Evolutionary conservation across 2,329 filamentous ascomycete species (phyloP), one percentile per base, ranked within the genome.

Genomic region (Xylaria sp.): DNA sequence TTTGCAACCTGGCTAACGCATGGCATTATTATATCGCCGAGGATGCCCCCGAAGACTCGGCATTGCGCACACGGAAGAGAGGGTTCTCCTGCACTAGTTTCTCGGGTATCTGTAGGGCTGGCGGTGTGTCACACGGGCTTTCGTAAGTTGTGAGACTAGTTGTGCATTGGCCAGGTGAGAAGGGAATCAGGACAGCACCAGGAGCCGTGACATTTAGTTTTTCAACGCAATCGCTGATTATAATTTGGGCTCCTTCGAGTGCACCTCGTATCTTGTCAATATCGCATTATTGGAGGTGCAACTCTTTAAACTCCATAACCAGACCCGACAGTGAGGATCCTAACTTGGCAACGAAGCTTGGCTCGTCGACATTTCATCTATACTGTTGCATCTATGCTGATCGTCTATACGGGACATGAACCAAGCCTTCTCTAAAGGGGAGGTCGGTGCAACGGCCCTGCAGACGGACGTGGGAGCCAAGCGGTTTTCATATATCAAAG

Each of bases 321-420:
- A 61, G 72, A 70, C 74, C 73, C 73, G 67, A 65, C 63, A 46
- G 73, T 70, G 72, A 71, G 73, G 74, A 73, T 61, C 72, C 73
- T 28, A 69, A 74, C 73, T 76, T 76, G 74, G 74, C 73, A 74
- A 73, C 71, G 71, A 67, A 74, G 74, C 74, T 75, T 66, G 71
- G 67, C 70, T 60, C 66, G 71, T 67, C 66, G 72, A 61, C 46
- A 67, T 37, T 69, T 72, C 66, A 71, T 72, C 60, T 72, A 71
- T 69, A 37, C 31, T 15, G 28, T 25, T 41, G 41, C 50, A 44
- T 65, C 60, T 44, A 44, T 50, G 48, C 44, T 44, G 59, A 52
- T 64, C 55, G 57, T 65, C 65, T 52, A 54, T 44, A 66, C n/a
- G 34, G 58, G 52, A 66, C 37, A n/a, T 59, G 56, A 52, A 63